Evolutionary conservation across 2,329 filamentous ascomycete species (phyloP).

Genomic region (Phialophora macrospora): DNA sequence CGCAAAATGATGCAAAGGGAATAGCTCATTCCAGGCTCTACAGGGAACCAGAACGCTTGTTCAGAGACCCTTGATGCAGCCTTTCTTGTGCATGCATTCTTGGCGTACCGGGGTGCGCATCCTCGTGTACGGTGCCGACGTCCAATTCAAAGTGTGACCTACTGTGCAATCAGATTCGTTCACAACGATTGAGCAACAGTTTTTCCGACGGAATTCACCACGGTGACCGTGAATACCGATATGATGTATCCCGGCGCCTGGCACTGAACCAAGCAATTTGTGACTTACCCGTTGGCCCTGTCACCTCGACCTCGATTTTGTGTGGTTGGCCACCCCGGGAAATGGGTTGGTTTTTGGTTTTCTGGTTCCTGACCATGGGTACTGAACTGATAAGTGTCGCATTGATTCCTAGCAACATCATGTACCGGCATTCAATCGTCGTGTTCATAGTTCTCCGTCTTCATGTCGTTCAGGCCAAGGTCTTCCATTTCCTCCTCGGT

Average conservation of each 20-base stretch:
- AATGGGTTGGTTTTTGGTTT: neutral
- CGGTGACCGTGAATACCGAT: neutral
- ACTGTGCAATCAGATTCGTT: neutral
- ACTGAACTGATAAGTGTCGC: neutral
- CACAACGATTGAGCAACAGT: neutral
- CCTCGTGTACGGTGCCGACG: neutral
- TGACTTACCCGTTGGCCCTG: neutral
- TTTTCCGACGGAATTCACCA: neutral
- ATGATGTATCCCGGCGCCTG: neutral
- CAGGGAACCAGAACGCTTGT: neutral
- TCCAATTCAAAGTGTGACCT: neutral
- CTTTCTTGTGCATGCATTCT: neutral
- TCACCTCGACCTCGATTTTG: neutral
- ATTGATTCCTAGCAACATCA: neutral
- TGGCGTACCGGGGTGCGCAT: neutral
- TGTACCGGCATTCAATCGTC: conserved; percentile 42
- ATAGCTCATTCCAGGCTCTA: neutral
- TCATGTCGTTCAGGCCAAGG: conserved; percentile 88
- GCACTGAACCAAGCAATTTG: neutral
- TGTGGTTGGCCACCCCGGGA: neutral
- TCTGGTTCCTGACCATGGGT: neutral
- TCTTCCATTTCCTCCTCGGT: conserved; percentile 94
- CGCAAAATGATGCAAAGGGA: neutral
- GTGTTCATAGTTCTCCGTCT: conserved; percentile 81
- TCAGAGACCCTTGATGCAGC: neutral